Conservation (phyloP, 2,329 filamentous ascomycete species). For the Dendryphion nanum region DNA sequence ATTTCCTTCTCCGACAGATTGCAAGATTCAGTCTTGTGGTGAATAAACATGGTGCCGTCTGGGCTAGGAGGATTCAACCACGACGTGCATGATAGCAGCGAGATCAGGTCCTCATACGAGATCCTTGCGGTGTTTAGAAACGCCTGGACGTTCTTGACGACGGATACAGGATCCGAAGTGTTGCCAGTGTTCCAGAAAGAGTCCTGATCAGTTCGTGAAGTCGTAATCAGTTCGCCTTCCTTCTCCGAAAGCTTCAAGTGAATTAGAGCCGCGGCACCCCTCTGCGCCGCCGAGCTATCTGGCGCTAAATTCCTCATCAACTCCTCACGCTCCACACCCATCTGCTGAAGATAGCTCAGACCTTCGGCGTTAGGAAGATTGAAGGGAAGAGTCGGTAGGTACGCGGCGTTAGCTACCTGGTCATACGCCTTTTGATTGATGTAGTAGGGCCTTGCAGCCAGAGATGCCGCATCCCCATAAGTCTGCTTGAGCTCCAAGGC, state of each 20-base stretch:
- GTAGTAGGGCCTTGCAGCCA: not conserved
- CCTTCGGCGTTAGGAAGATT: not conserved
- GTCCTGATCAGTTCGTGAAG: no score
- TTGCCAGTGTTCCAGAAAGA: no score
- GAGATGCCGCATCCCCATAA: not conserved
- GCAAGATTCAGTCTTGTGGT: no score
- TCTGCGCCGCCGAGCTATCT: not conserved
- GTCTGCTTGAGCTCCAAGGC: no score
- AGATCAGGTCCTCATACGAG: no score
- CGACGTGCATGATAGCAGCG: no score
- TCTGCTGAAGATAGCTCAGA: not conserved
- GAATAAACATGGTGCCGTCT: no score
- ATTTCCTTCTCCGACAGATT: no score
- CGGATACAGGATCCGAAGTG: no score
- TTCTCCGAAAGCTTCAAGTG: not conserved
- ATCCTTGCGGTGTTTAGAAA: no score
- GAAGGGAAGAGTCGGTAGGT: not conserved
- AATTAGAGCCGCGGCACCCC: not conserved
- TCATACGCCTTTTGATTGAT: not conserved
- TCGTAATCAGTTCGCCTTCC: not conserved
- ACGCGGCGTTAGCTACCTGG: not conserved
- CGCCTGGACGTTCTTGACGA: no score
- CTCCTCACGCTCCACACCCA: not conserved
- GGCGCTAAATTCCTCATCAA: not conserved
- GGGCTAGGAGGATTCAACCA: no score